Evolutionary conservation across 306 rosid genomes (phyloP), one percentile per base, ranked within the genome.

Genomic region (Vigna trinervia): DNA sequence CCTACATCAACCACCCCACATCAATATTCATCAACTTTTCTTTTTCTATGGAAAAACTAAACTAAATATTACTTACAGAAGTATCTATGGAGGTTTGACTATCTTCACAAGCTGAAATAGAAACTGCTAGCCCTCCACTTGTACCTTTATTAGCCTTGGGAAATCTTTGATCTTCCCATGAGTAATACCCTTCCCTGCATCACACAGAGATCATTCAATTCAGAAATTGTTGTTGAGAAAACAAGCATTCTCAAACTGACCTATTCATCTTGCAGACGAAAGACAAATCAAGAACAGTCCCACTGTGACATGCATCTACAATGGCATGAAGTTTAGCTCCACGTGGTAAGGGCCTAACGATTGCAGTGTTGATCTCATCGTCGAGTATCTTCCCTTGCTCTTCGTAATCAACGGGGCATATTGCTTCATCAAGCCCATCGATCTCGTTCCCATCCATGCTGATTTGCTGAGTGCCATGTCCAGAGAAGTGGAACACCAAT

Each of bases 321-420:
- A 86, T 80, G 75, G 92, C 90, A 50, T 88, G 92, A 19, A 88
- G 90, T 30, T 71, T 84, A 22, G 86, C 74, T 9, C 84, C 88
- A n/a, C 3, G 54, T 6, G 90, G 82, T 8, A 88, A 79, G 30
- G 90, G 86, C 74, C 84, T 78, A 15, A 88, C 86, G 22, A 88
- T 81, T 5, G 83, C 61, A n/a, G 80, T 54, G n/a, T 88, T 88
- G 15, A 88, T 80, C 39, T 80, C 87, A 45, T 84, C 86, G 23
- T 84, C 87, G 0, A 76, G 12, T 5, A 88, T 85, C 69, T 70
- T 88, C 56, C 92, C 92, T 5, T 61, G 52, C 0, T 70, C 26
- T 68, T 82, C 78, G 19, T 64, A 84, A 68, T 88, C 88, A 0
- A 82, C 70, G 13, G 92, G 90, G 69, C 90, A 88, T 4, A 88